Evolutionary conservation across 768 basidiomycete species (phyloP).

Genomic region (Suillus americanus): DNA sequence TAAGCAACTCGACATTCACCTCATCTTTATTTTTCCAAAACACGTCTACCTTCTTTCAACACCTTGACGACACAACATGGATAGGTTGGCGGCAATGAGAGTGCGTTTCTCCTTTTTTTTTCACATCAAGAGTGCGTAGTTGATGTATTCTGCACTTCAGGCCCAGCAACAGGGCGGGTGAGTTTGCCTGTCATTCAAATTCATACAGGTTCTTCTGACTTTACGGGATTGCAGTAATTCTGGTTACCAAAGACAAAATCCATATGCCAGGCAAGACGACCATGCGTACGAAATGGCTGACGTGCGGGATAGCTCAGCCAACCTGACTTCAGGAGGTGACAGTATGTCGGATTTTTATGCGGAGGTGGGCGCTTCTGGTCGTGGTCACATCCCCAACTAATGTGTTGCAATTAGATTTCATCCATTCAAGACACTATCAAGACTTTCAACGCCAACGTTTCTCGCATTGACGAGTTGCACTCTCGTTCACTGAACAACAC

Average conservation of each 20-base stretch:
- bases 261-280: slow-evolving; percentile 66
- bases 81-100: slow-evolving; percentile 87
- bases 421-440: slow-evolving; percentile 70
- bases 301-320: slow-evolving; percentile 57
- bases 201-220: slow-evolving; percentile 11
- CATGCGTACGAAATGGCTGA: slow-evolving; percentile 69
- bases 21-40: not conserved
- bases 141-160: slow-evolving; percentile 33
- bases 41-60: slow-evolving; percentile 18
- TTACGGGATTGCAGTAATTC: slow-evolving; percentile 28
- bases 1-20: not conserved
- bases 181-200: slow-evolving; percentile 40
- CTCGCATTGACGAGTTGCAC: slow-evolving; percentile 70
- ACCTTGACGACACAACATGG: slow-evolving; percentile 67
- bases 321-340: slow-evolving; percentile 46
- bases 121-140: not conserved
- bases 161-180: slow-evolving; percentile 66
- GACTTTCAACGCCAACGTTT: slow-evolving; percentile 68
- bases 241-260: slow-evolving; percentile 44
- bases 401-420: slow-evolving; percentile 52
- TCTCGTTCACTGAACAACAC: slow-evolving; percentile 73
- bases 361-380: slow-evolving; percentile 51
- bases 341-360: slow-evolving; percentile 70
- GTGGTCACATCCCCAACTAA: not conserved
- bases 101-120: slow-evolving; percentile 37